phyloP scores from a whole-genome alignment of 805 yeast species.

The Kodamaea laetipori region DNA sequence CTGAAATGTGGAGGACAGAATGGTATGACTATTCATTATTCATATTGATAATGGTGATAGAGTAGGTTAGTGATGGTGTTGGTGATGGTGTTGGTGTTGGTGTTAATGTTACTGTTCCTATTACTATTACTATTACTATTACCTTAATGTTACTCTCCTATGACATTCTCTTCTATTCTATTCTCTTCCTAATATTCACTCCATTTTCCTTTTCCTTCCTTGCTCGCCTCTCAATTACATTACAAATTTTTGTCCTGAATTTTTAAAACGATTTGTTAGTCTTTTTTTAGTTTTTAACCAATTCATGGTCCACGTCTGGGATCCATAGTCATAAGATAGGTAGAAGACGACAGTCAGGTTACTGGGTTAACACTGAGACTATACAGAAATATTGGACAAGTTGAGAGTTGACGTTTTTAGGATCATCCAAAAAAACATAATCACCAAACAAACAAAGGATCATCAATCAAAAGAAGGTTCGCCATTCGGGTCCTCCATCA shows the following conservation, averaged over 20 bases:
- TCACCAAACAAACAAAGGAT: too few species aligned
- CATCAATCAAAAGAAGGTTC: too few species aligned
- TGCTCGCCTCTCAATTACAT: neutral
- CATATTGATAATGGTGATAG: too few species aligned
- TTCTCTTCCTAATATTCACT: neutral
- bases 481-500: conserved; percentile 2
- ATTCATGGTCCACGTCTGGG: conserved; percentile 2
- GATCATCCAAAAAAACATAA: too few species aligned
- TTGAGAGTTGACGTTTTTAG: too few species aligned
- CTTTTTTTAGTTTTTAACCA: neutral
- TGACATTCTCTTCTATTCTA: neutral
- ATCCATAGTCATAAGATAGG: neutral
- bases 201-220: neutral
- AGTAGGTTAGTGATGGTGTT: too few species aligned
- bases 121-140: neutral
- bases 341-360: neutral
- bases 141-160: neutral
- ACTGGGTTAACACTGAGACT: too few species aligned
- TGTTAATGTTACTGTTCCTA: neutral
- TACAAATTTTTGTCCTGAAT: neutral
- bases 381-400: too few species aligned
- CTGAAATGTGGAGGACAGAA: too few species aligned
- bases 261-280: neutral
- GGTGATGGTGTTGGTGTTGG: too few species aligned
- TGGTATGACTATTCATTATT: too few species aligned